These are phyloP conservation scores for Calocera viscosa DNA, from an alignment of 768 basidiomycete species.

Conservation along the genomic window DNA sequence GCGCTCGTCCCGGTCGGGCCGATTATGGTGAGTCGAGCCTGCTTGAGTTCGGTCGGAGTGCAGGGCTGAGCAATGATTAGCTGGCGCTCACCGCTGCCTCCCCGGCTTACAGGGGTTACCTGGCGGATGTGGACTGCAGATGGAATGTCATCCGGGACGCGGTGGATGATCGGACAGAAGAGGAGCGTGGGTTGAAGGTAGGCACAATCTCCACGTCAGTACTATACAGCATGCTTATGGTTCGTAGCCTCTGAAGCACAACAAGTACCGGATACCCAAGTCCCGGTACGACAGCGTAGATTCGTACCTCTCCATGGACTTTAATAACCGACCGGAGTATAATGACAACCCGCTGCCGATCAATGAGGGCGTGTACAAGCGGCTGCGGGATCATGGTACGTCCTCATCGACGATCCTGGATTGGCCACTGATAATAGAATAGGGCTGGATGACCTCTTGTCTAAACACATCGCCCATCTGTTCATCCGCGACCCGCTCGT, in stretches of 20 bases:
- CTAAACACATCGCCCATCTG: constrained; percentile 86
- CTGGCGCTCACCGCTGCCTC: constrained; percentile 89
- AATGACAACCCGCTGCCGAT: constrained; percentile 78
- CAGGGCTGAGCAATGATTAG: constrained; percentile 31
- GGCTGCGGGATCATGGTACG: constrained; percentile 66
- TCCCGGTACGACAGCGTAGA: constrained; percentile 96
- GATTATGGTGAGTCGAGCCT: constrained; percentile 55
- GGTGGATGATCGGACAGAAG: constrained; percentile 91
- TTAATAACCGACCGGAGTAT: constrained; percentile 83
- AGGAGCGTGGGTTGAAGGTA: constrained; percentile 83
- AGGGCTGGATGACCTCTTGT: constrained; percentile 79
- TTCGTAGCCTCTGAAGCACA: constrained; percentile 59
- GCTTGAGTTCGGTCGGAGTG: too few species aligned
- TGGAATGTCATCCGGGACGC: constrained; percentile 99
- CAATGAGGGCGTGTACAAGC: constrained; percentile 58
- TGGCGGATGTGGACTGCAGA: constrained; percentile 93
- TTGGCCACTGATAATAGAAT: too few species aligned
- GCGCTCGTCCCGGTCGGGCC: constrained; percentile 91
- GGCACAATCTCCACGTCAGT: constrained; percentile 2
- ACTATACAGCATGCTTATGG: background rate
- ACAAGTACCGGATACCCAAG: constrained; percentile 75
- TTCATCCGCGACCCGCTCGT: constrained; percentile 98
- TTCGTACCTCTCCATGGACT: constrained; percentile 76
- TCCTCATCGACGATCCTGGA: too few species aligned
- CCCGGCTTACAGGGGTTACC: constrained; percentile 85